A percentile compares a stretch with the other conserved stretches of the same genome.
Evolutionary conservation across 495 filamentous ascomycete genomes (phyloP).

Genomic region (Xylaria telfairii): DNA sequence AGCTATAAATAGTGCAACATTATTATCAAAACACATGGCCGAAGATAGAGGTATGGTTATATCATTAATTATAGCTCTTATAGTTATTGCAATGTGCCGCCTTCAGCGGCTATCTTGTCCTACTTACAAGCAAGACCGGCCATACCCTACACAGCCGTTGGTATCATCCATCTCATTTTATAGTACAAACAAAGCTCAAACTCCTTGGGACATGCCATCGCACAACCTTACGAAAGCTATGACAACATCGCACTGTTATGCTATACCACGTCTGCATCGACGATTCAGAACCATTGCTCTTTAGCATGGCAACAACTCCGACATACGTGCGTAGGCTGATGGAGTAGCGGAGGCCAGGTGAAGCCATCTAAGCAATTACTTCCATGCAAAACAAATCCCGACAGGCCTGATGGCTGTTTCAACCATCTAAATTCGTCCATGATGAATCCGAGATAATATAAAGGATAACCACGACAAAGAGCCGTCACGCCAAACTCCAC

Average conservation of each 20-base stretch:
- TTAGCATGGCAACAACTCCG: not conserved
- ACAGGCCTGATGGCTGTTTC: not conserved
- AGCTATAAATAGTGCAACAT: not conserved
- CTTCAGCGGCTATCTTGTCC: not conserved
- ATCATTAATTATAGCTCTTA: slow-evolving; percentile 9
- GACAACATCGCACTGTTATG: not conserved
- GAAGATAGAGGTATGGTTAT: not conserved
- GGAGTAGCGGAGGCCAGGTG: not conserved
- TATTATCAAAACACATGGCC: not conserved
- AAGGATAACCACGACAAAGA: slow-evolving; percentile 2
- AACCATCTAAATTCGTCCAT: slow-evolving; percentile 2
- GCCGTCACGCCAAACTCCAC: not conserved
- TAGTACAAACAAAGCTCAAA: slow-evolving; percentile 18
- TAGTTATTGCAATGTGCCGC: slow-evolving; percentile 11
- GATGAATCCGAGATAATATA: not conserved
- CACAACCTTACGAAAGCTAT: not conserved
- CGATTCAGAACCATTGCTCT: not conserved
- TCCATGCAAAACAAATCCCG: not conserved
- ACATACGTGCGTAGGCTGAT: not conserved
- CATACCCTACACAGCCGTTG: slow-evolving; percentile 1
- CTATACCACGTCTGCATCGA: not conserved
- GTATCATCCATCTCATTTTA: slow-evolving; percentile 14
- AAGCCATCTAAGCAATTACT: slow-evolving; percentile 12
- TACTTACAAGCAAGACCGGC: slow-evolving; percentile 11
- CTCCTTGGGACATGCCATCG: not conserved